Percentiles rank a stretch among this genome's conserved stretches.
These are phyloP conservation scores for Globisporangium paroecandrum DNA, from an alignment of 352 stramenopile genomes.

Conservation along the genomic window DNA sequence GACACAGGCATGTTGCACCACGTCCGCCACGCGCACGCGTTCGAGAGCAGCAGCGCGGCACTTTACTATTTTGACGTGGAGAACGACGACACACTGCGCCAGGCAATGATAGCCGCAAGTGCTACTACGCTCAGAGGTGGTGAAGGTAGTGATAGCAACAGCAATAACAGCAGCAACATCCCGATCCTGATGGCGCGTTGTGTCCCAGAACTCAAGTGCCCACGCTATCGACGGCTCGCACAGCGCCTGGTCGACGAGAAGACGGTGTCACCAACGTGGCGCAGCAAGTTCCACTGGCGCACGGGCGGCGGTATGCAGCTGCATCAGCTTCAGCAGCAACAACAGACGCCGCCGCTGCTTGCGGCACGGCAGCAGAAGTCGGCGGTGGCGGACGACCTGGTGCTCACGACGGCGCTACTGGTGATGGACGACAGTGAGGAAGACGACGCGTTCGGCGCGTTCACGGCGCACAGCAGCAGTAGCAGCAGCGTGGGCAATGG, in stretches of 20 bases:
- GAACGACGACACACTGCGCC: constrained; percentile 12
- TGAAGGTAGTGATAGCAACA: not conserved
- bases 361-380: not conserved
- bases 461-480: not conserved
- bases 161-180: not conserved
- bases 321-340: too few relatives aligned
- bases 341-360: not conserved
- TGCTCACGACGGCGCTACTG: constrained; percentile 1
- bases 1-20: constrained; percentile 38
- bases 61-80: constrained; percentile 47
- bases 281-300: not conserved
- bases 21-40: constrained; percentile 32
- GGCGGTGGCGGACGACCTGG: not conserved
- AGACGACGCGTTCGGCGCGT: not conserved
- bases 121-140: not conserved
- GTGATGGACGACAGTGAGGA: not conserved
- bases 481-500: not conserved
- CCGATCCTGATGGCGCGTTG: not conserved
- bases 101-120: not conserved
- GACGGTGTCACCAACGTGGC: not conserved
- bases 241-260: constrained; percentile 1
- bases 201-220: not conserved
- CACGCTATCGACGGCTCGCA: not conserved
- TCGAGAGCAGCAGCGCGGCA: constrained; percentile 25
- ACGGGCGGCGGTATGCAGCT: not conserved